Evolutionary conservation across 768 basidiomycete genomes (phyloP).

Genomic region (Calvatia gigantea): DNA sequence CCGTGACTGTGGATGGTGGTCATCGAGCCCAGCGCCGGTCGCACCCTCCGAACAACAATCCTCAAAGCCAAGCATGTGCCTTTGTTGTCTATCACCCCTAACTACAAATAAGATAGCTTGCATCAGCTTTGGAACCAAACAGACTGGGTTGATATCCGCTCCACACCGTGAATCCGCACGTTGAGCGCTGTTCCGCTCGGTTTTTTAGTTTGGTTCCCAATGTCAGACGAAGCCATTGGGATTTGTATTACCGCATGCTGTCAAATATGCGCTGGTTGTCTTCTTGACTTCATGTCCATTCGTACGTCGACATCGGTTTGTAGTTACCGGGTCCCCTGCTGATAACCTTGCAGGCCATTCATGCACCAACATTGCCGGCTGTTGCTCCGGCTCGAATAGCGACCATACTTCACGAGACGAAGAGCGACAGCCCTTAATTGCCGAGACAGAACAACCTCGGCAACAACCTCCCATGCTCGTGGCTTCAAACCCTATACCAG

Average conservation of each 20-base stretch:
- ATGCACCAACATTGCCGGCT: slow-evolving; percentile 30
- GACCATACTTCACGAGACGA: slow-evolving; percentile 5
- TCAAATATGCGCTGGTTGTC: slow-evolving; percentile 34
- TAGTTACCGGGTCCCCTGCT: background rate
- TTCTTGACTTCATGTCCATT: slow-evolving; percentile 35
- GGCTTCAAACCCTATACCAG: background rate
- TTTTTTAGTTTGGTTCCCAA: slow-evolving; percentile 5
- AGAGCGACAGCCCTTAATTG: slow-evolving; percentile 28
- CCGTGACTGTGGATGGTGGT: slow-evolving; percentile 19
- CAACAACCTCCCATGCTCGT: slow-evolving; percentile 15
- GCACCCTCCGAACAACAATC: background rate
- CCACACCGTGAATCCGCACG: background rate
- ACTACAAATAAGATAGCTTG: background rate
- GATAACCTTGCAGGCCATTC: slow-evolving; percentile 25
- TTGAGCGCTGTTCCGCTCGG: background rate
- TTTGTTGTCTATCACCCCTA: slow-evolving; percentile 4
- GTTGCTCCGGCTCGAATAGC: slow-evolving; percentile 17
- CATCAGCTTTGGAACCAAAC: background rate
- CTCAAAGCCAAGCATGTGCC: background rate
- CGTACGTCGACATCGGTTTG: slow-evolving; percentile 22
- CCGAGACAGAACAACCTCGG: slow-evolving; percentile 16
- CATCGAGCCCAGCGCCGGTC: slow-evolving; percentile 3
- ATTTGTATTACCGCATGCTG: slow-evolving; percentile 27
- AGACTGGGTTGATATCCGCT: background rate
- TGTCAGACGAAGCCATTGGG: slow-evolving; percentile 27